Percentiles rank a stretch among this genome's conserved stretches.
phyloP scores from a whole-genome alignment of 1,284 basidiomycete species.

The Leccinum colubrinum region DNA sequence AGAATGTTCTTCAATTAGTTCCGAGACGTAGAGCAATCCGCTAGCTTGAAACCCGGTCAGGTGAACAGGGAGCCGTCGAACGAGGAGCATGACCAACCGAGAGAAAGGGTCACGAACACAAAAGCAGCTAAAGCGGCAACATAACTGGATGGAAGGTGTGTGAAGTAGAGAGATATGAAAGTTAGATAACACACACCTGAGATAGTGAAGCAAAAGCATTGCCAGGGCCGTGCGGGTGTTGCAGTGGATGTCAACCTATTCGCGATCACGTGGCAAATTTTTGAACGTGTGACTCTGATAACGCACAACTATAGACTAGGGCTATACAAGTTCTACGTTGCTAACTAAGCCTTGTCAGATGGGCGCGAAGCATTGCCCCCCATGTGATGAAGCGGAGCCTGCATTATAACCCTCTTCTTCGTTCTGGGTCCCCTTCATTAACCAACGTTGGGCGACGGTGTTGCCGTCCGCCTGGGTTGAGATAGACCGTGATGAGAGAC shows the following conservation, averaged over 20 bases:
- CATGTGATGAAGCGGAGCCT: slow-evolving; percentile 28
- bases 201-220: slow-evolving; percentile 41
- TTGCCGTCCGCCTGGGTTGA: slow-evolving; percentile 61
- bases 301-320: neutral
- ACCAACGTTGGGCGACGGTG: slow-evolving; percentile 37
- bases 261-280: neutral
- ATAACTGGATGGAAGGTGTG: slow-evolving; percentile 45
- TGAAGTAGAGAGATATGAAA: neutral
- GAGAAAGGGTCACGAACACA: slow-evolving; percentile 76
- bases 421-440: slow-evolving; percentile 79
- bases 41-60: slow-evolving; percentile 58
- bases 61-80: neutral
- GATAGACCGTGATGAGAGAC: slow-evolving; percentile 36
- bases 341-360: slow-evolving; percentile 19
- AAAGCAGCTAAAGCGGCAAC: slow-evolving; percentile 67
- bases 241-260: neutral
- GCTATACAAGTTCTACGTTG: neutral
- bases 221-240: neutral
- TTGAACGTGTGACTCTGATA: neutral
- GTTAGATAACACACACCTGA: slow-evolving; percentile 39
- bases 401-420: slow-evolving; percentile 69
- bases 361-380: slow-evolving; percentile 32
- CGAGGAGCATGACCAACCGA: slow-evolving; percentile 48
- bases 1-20: slow-evolving; percentile 92
- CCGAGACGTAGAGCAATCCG: slow-evolving; percentile 89